Evolutionary conservation across 495 filamentous ascomycete genomes (phyloP), one percentile per base, ranked within the genome.

Genomic region (Aspergillus asperescens): DNA sequence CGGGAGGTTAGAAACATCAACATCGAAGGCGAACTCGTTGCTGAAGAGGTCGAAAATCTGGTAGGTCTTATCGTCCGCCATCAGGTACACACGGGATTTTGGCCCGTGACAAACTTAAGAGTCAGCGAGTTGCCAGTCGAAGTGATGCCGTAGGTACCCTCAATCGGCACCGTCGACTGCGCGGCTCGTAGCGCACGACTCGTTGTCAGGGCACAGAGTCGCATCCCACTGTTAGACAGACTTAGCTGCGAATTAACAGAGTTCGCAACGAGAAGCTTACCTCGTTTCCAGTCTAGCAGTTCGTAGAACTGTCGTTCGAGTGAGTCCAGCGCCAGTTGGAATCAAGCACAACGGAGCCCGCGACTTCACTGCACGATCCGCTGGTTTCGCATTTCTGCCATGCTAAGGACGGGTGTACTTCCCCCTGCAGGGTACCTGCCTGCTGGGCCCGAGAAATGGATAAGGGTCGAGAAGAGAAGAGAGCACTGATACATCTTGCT

Each of bases 311-410:
- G 22, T 70, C 62, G 12, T 63, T 67, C 1, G 68, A 63, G 57
- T 85, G 82, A 22, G 80, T 62, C 79, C 79, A 82, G 19, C 82
- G 76, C 77, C 82, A 87, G 65, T 84, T 85, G 56, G 82, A 64
- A 62, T 88, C 85, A 47, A 87, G 69, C 24, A 84, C 81, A 48
- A 88, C 68, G 10, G 73, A 79, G 40, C 77, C 81, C 16, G 63
- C 56, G 46, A 74, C 62, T 15, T 70, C 62, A 7, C 74, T 74
- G 68, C 83, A 87, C 25, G 72, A 77, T 22, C 69, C 76, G 31
- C 55, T 57, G 19, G 62, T 62, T 5, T 78, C 70, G 61, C 83
- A 88, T 47, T 72, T 76, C 50, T 73, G 64, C 66, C 79, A 83
- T 46, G 73, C 76, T 54, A 88, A 55, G 37, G 75, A 62, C 27